Conservation (phyloP, 768 basidiomycete species). For the Melanogaster broomeanus region DNA sequence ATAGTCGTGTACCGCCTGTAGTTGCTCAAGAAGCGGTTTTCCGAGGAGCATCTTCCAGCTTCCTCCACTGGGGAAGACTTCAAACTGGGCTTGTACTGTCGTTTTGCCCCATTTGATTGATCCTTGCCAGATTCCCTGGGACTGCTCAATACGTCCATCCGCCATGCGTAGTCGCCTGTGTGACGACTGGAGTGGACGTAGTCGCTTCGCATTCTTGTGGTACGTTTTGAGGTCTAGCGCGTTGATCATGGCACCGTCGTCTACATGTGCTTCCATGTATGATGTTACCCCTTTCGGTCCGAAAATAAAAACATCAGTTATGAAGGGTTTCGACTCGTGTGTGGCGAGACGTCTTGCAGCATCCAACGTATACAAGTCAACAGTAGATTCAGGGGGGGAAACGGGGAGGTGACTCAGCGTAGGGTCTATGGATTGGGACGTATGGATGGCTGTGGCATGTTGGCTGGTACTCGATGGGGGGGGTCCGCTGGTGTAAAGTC, state of each 20-base stretch:
- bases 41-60: slow-evolving; percentile 31
- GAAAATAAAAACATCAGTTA: too few relatives aligned
- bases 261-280: slow-evolving; percentile 7
- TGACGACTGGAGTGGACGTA: slow-evolving; percentile 16
- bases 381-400: too few relatives aligned
- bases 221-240: slow-evolving; percentile 22
- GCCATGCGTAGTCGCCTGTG: slow-evolving; percentile 32
- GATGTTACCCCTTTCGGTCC: too few relatives aligned
- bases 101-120: background rate
- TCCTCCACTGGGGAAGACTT: slow-evolving; percentile 20
- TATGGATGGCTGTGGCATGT: too few relatives aligned
- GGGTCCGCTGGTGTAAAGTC: too few relatives aligned
- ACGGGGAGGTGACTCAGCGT: too few relatives aligned
- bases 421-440: too few relatives aligned
- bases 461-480: too few relatives aligned
- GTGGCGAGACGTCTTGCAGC: too few relatives aligned
- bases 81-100: background rate
- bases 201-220: background rate
- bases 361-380: too few relatives aligned
- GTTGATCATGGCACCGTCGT: slow-evolving; percentile 34
- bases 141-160: slow-evolving; percentile 17
- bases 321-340: too few relatives aligned
- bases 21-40: slow-evolving; percentile 26
- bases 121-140: slow-evolving; percentile 9
- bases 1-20: slow-evolving; percentile 30